Evolutionary conservation across 202 grass and related monocot species (phyloP), one percentile per base, ranked within the genome.

Genomic region (Miscanthus sacchariflorus): DNA sequence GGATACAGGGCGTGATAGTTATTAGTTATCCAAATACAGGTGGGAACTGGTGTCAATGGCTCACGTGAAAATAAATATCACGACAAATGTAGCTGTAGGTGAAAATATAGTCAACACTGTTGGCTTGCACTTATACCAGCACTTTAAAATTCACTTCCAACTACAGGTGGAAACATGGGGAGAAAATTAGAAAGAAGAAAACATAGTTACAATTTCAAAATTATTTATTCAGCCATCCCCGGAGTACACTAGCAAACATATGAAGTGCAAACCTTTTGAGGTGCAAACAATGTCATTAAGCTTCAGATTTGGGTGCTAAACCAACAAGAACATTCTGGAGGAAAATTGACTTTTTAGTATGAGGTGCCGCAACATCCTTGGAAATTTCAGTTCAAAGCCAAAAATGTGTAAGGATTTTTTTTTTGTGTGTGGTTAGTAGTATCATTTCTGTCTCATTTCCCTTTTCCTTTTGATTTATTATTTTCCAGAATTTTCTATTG

Each of bases 61-160:
- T 83, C 33, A 72, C 74, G 18, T 58, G 35, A 79, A 39, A 86
- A 45, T 82, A 81, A 19, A 77, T 24, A 86, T 82, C 39, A 82
- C 21, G 3, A 54, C 15, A 66, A 27, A 86, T 49, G 6, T 70
- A 56, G 27, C 0, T 23, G 27, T n/a, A 38, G 48, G 25, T 44
- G 23, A 66, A 49, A n/a, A 50, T 39, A 17, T 6, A 24, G 28
- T 24, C n/a, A 68, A 38, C 10, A 43, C 12, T 28, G 10, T 58
- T 78, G 19, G 54, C 12, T 40, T 61, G 11, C 52, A 40, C 6
- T 12, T 56, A 10, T 21, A 63, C 19, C 76, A 40, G 42, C 48
- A 50, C 48, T 50, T 50, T 50, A 50, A 50, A 50, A 50, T 15
- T 50, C 48, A 50, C 14, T 50, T 49, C 48, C 1, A 17, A 50